phyloP scores from a whole-genome alignment of 805 yeast species.

The Ogataea ramenticola region DNA sequence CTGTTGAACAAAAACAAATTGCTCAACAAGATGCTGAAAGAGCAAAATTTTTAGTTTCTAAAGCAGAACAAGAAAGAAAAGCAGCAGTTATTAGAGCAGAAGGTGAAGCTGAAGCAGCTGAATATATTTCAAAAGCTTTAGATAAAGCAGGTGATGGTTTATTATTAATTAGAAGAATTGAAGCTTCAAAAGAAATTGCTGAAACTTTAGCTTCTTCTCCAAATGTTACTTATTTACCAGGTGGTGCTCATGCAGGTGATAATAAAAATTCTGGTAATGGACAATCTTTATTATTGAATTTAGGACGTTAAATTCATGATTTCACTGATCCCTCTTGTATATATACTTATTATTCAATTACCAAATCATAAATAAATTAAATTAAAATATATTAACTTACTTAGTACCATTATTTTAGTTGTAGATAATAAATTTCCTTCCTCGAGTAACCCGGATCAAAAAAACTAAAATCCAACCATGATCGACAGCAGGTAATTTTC shows the following conservation, averaged over 20 bases:
- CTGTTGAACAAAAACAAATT: constrained; percentile 97
- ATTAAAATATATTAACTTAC: too few relatives aligned
- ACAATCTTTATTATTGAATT: constrained; percentile 57
- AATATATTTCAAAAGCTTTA: constrained; percentile 85
- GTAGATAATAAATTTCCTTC: too few relatives aligned
- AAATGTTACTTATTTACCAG: constrained; percentile 85
- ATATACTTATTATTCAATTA: too few relatives aligned
- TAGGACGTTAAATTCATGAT: constrained; percentile 66
- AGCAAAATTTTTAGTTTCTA: constrained; percentile 86
- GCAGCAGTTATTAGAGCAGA: constrained; percentile 95
- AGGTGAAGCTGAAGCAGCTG: constrained; percentile 99
- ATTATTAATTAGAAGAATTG: constrained; percentile 87
- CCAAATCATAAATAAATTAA: too few relatives aligned
- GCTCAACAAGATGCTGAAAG: constrained; percentile 99
- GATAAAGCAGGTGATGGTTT: constrained; percentile 95
- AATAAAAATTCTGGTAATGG: constrained; percentile 25
- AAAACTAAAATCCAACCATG: too few relatives aligned
- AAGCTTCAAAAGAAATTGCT: constrained; percentile 95
- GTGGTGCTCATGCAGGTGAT: constrained; percentile 29
- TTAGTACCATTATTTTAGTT: too few relatives aligned
- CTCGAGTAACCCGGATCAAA: too few relatives aligned
- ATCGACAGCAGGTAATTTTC: too few relatives aligned
- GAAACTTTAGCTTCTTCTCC: constrained; percentile 73
- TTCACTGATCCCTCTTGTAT: neutral
- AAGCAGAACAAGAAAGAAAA: constrained; percentile 95